Evolutionary conservation across 768 basidiomycete species (phyloP), one percentile per base, ranked within the genome.

Genomic region (Lentinula edodes): DNA sequence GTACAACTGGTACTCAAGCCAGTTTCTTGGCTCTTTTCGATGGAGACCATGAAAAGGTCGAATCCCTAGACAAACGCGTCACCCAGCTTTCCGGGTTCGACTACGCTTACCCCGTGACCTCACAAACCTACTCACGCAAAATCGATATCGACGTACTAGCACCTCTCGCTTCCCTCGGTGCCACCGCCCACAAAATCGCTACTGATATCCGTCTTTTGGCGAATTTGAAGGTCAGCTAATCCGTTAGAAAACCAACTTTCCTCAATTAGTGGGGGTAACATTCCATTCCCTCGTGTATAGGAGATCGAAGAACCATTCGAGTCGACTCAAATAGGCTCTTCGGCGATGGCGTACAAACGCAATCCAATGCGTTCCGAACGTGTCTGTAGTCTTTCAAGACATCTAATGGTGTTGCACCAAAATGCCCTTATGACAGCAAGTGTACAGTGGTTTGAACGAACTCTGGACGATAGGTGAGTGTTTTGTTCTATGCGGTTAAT

Each of bases 301-400:
- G 97, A 98, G 86, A 82, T 99, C 50, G 97, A 99, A 75, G 97
- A 99, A 72, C 97, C 97, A 0, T 98, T 98, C 74, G 96, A 99
- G 74, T 91, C 94, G 57, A 96, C 96, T 18, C 97, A 99, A 77
- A 99, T 98, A 66, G 97, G 97, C 6, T 91, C 90, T 9, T 93
- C 90, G 0, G 95, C 95, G 0, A 98, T 98, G 96, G 96, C 96
- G 8, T 98, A 98, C 85, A 98, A 98, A 78, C 86, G 96, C 60
- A 98, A 99, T 75, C 97, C 97, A 6, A 99, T 99, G 97, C 92
- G 97, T 61, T 95, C 87, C 61, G 97, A 99, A 75, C 90, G 97
- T 43, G 90, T 97, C 50, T 99, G 97, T 82, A 94, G 91, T 69
- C 85, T 99, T 58, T 82, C 95, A n/a, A 81, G 97, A 59, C 97